Evolutionary conservation across 2,329 filamentous ascomycete genomes (phyloP).

Genomic region (Neofusicoccum sp.): DNA sequence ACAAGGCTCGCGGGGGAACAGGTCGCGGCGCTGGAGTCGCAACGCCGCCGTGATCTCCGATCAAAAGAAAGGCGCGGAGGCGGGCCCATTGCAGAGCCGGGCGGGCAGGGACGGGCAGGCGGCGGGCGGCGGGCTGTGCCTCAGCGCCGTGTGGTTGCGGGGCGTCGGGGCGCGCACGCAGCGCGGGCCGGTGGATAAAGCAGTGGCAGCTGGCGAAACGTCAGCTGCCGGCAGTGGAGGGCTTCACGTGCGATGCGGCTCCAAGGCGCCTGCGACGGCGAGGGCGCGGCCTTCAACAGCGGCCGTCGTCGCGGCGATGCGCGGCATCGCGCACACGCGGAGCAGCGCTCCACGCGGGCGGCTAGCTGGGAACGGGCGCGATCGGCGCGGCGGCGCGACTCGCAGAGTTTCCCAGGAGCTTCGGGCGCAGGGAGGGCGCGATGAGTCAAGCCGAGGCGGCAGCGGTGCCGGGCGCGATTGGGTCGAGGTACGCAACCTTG

Average conservation of each 20-base stretch:
- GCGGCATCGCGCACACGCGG: background rate
- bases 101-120: background rate
- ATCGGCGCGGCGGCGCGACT: background rate
- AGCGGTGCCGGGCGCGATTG: background rate
- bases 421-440: background rate
- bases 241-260: conserved; percentile 13
- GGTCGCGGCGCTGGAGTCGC: background rate
- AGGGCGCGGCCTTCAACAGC: background rate
- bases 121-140: background rate
- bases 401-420: conserved; percentile 8
- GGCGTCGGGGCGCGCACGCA: background rate
- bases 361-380: background rate
- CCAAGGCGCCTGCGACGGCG: background rate
- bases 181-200: background rate
- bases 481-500: conserved; percentile 2
- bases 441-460: conserved; percentile 13
- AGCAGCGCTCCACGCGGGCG: background rate
- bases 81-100: background rate
- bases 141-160: background rate
- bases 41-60: conserved; percentile 1
- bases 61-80: conserved; percentile 3
- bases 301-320: background rate
- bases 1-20: background rate
- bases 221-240: background rate
- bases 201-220: background rate